Evolutionary conservation across 2,329 filamentous ascomycete species (phyloP).

Genomic region (Monosporascus sp.): DNA sequence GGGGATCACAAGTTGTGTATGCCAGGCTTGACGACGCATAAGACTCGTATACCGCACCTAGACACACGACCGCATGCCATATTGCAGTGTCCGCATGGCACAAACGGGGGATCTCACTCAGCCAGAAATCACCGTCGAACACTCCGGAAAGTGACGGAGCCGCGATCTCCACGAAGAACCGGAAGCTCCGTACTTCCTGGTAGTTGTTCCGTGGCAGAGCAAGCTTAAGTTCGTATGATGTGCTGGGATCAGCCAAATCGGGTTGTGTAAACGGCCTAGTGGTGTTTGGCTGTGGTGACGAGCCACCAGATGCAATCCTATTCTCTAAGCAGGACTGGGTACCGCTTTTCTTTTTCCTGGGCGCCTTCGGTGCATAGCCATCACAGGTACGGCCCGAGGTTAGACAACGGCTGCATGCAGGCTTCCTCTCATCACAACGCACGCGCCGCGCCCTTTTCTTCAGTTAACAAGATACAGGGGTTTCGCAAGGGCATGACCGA

Average conservation of each 20-base stretch:
- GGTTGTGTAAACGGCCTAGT: not conserved
- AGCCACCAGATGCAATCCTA: not conserved
- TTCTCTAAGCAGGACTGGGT: not conserved
- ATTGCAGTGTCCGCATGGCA: conserved; percentile 14
- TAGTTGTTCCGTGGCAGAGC: conserved; percentile 2
- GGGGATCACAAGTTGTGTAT: not conserved
- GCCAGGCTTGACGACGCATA: not conserved
- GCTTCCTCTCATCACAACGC: conserved; percentile 14
- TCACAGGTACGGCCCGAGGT: conserved; percentile 10
- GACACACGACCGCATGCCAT: conserved; percentile 16
- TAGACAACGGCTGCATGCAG: conserved; percentile 9
- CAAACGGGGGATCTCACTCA: conserved; percentile 7
- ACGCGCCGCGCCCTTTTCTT: conserved; percentile 5
- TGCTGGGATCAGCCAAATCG: not conserved
- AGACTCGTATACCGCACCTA: conserved; percentile 13
- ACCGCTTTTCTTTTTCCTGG: not conserved
- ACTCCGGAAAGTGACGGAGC: conserved; percentile 11
- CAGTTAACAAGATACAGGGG: not conserved
- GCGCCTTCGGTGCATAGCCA: conserved; percentile 2
- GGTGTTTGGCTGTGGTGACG: not conserved
- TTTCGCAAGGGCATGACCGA: not conserved
- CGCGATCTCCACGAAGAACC: conserved; percentile 12
- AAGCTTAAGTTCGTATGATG: not conserved
- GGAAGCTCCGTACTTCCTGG: conserved; percentile 8
- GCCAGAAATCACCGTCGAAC: conserved; percentile 18